Evolutionary conservation across 768 basidiomycete species (phyloP).

Genomic region (Amanita phalloides): DNA sequence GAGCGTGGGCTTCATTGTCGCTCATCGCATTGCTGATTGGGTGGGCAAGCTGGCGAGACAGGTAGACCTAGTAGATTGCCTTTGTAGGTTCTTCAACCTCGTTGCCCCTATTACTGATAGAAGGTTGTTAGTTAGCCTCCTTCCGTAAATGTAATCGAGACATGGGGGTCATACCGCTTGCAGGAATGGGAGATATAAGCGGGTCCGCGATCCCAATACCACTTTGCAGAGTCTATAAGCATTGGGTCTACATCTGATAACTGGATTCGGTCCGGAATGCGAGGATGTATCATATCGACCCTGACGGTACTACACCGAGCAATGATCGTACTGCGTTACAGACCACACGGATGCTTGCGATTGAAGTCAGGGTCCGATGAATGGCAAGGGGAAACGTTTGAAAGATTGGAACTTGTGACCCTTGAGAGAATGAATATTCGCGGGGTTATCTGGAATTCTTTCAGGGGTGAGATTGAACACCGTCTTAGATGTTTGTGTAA

Average conservation of each 20-base stretch:
- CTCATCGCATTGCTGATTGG: conserved; percentile 19
- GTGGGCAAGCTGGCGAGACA: conserved; percentile 13
- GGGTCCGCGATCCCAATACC: not conserved
- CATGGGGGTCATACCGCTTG: not conserved
- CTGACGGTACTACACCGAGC: not conserved
- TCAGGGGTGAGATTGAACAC: no score
- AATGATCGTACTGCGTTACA: no score
- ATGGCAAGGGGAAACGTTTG: no score
- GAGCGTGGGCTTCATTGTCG: conserved; percentile 20
- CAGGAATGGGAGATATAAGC: not conserved
- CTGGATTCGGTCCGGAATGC: not conserved
- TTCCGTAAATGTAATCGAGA: not conserved
- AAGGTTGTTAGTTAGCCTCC: not conserved
- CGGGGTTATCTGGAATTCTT: no score
- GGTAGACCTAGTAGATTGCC: not conserved
- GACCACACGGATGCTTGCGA: no score
- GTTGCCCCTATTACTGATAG: not conserved
- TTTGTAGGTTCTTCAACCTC: not conserved
- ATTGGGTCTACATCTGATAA: not conserved
- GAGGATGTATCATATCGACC: not conserved
- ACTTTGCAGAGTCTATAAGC: not conserved
- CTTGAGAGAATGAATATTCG: no score
- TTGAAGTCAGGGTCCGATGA: no score
- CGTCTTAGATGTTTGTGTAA: no score
- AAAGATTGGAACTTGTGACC: no score